These are phyloP conservation scores for Botrytis tulipae DNA, from an alignment of 2,329 filamentous ascomycete genomes.

Conservation along the genomic window DNA sequence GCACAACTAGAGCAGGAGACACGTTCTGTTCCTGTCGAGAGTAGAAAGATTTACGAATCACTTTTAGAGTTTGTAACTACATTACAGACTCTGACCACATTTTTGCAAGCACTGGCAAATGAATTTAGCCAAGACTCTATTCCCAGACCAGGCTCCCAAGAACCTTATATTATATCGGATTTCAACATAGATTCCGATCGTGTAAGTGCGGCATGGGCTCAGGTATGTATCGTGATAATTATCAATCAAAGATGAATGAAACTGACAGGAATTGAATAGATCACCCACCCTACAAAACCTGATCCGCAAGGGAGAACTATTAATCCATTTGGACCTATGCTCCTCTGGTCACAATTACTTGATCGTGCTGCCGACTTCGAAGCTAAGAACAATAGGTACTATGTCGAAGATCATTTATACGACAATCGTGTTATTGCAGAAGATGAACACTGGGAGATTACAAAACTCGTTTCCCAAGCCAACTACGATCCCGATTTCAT, in stretches of 20 bases:
- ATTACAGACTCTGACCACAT: background rate
- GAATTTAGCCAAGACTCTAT: background rate
- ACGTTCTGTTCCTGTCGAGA: background rate
- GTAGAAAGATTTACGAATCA: background rate
- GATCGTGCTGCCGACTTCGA: slow-evolving; percentile 36
- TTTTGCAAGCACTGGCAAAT: slow-evolving; percentile 10
- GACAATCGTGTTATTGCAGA: slow-evolving; percentile 23
- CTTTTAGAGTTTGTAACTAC: background rate
- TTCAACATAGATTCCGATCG: slow-evolving; percentile 13
- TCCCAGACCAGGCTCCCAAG: background rate
- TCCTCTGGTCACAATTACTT: slow-evolving; percentile 25
- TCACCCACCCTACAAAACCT: background rate
- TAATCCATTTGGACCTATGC: slow-evolving; percentile 1
- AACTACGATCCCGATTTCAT: background rate
- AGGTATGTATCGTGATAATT: background rate
- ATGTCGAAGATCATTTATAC: slow-evolving; percentile 27
- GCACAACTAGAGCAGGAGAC: slow-evolving; percentile 19
- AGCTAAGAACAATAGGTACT: slow-evolving; percentile 5
- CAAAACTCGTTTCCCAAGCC: background rate
- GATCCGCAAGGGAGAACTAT: background rate
- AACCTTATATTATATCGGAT: background rate
- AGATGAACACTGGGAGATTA: slow-evolving; percentile 22
- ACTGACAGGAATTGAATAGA: slow-evolving; percentile 5
- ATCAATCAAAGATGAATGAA: background rate
- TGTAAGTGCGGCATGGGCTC: slow-evolving; percentile 1